Conservation (phyloP, 331 rosid species). For the Acacia pycnantha region DNA sequence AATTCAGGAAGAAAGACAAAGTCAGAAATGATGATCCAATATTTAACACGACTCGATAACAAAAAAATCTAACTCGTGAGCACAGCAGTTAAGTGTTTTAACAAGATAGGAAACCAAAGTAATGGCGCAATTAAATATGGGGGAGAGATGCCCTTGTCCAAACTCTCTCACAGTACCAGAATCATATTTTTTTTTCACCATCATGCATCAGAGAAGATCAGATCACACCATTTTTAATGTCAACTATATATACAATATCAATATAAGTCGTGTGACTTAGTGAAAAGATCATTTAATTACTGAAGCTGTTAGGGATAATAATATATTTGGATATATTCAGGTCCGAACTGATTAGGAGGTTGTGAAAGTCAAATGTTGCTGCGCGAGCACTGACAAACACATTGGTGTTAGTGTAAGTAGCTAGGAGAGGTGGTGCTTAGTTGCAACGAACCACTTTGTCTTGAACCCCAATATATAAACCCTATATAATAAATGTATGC, state of each 20-base stretch:
- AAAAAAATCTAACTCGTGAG: background rate
- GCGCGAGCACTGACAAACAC: background rate
- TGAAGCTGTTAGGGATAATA: background rate
- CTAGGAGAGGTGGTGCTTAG: conserved; percentile 34
- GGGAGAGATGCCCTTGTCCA: background rate
- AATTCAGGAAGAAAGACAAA: background rate
- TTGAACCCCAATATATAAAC: conserved; percentile 14
- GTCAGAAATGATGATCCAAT: background rate
- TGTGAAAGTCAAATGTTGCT: background rate
- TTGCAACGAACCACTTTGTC: conserved; percentile 38
- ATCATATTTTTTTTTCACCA: background rate
- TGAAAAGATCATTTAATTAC: background rate
- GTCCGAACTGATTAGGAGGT: background rate
- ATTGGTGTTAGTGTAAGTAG: background rate
- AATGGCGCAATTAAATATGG: background rate
- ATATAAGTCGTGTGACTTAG: background rate
- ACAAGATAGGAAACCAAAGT: background rate
- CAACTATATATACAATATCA: background rate
- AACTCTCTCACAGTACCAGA: background rate
- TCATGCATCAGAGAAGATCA: background rate
- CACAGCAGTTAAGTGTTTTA: background rate
- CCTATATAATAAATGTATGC: background rate
- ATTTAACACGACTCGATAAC: background rate
- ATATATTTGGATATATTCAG: background rate
- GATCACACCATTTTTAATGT: background rate